Conservation (phyloP, 2,329 filamentous ascomycete species). For the Pseudopyricularia javanii region DNA sequence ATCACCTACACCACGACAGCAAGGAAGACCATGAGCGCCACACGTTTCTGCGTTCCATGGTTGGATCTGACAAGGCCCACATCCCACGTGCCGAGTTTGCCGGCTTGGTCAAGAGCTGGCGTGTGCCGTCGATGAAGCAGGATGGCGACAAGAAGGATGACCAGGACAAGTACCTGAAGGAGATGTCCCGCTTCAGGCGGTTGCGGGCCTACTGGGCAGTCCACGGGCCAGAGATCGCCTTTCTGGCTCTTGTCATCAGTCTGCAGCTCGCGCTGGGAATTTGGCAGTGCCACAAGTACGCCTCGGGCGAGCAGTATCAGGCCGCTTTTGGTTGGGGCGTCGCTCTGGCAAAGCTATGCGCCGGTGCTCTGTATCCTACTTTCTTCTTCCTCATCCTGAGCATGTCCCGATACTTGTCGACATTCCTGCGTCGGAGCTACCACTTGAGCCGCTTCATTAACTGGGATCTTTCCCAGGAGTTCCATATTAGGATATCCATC, state of each 20-base stretch:
- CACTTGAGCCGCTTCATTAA: slow-evolving; percentile 41
- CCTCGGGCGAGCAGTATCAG: slow-evolving; percentile 27
- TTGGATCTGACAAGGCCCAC: slow-evolving; percentile 25
- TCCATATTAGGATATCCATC: slow-evolving; percentile 42
- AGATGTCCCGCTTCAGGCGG: slow-evolving; percentile 30
- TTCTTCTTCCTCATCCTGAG: slow-evolving; percentile 46
- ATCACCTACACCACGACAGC: slow-evolving; percentile 26
- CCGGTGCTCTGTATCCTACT: slow-evolving; percentile 42
- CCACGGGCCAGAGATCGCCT: slow-evolving; percentile 36
- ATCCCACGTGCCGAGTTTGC: slow-evolving; percentile 35
- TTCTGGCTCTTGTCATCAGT: slow-evolving; percentile 31
- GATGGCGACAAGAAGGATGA: slow-evolving; percentile 32
- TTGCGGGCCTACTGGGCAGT: slow-evolving; percentile 42
- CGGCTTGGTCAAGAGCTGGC: slow-evolving; percentile 28
- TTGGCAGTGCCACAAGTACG: slow-evolving; percentile 43
- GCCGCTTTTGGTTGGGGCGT: slow-evolving; percentile 43
- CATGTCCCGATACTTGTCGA: slow-evolving; percentile 45
- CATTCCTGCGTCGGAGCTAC: slow-evolving; percentile 36
- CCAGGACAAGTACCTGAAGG: slow-evolving; percentile 26
- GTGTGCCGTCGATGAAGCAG: slow-evolving; percentile 33
- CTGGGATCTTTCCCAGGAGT: slow-evolving; percentile 41
- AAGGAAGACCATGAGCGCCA: slow-evolving; percentile 29
- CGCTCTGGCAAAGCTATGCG: slow-evolving; percentile 39
- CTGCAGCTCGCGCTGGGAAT: slow-evolving; percentile 37
- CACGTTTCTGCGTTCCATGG: slow-evolving; percentile 36